Percentiles rank a stretch among this genome's conserved stretches.
Evolutionary conservation across 176 grass and related monocot genomes (phyloP).

Genomic region (Eragrostis nindensis): DNA sequence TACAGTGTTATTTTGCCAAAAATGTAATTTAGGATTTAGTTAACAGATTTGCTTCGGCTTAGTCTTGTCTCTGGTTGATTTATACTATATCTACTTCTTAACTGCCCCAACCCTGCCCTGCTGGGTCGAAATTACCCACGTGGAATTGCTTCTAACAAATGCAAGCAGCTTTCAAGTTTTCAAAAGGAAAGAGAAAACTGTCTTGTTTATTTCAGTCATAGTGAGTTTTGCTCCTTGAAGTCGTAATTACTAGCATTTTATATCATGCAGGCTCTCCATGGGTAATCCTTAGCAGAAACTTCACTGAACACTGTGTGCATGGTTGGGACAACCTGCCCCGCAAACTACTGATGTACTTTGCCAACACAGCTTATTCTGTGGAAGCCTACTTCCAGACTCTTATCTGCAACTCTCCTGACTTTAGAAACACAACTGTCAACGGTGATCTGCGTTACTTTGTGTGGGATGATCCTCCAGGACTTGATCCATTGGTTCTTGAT

Average conservation of each 20-base stretch:
- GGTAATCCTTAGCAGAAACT: slow-evolving; percentile 76
- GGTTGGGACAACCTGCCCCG: slow-evolving; percentile 76
- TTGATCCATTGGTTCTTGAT: slow-evolving; percentile 62
- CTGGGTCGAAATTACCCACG: background rate
- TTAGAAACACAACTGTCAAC: slow-evolving; percentile 62
- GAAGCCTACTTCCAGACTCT: slow-evolving; percentile 91
- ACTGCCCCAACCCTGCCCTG: background rate
- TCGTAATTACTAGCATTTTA: background rate
- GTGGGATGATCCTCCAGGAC: slow-evolving; percentile 70
- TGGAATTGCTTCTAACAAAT: background rate
- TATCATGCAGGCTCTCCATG: slow-evolving; percentile 73
- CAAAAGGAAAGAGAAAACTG: background rate
- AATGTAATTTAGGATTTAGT: background rate
- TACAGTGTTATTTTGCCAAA: background rate
- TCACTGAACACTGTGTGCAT: slow-evolving; percentile 65
- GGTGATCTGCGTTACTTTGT: slow-evolving; percentile 64
- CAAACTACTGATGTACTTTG: slow-evolving; percentile 74
- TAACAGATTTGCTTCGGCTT: background rate
- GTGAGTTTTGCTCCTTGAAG: background rate
- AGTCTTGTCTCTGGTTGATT: background rate
- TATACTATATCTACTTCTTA: background rate
- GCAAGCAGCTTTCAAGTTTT: background rate
- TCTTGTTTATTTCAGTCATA: background rate
- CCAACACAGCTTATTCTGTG: slow-evolving; percentile 61
- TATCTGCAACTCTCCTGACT: slow-evolving; percentile 69